phyloP scores from a whole-genome alignment of 306 rosid genomes.

The Cajanus cajan region DNA sequence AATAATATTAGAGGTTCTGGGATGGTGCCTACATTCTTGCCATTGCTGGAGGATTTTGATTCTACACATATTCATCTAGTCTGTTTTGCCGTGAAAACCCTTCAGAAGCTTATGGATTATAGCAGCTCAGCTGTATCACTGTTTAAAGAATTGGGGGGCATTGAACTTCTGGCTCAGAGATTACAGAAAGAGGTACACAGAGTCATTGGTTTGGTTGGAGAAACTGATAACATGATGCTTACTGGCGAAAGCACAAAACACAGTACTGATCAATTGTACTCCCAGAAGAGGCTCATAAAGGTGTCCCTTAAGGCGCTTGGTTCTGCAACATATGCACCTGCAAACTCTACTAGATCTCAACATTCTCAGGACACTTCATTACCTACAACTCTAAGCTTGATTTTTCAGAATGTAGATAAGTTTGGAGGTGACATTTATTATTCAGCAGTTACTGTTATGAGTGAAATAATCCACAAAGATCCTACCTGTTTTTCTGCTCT shows the following conservation, averaged over 20 bases:
- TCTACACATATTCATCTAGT: constrained; percentile 88
- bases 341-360: constrained; percentile 65
- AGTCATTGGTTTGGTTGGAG: constrained; percentile 68
- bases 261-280: constrained; percentile 64
- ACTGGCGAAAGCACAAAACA: constrained; percentile 73
- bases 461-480: constrained; percentile 96
- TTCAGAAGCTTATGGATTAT: constrained; percentile 98
- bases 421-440: constrained; percentile 96
- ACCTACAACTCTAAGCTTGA: constrained; percentile 64
- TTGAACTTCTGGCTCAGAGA: constrained; percentile 88
- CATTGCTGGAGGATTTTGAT: constrained; percentile 87
- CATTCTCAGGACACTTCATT: constrained; percentile 67
- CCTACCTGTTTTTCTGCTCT: constrained; percentile 82
- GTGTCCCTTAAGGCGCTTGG: constrained; percentile 94
- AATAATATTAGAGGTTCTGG: constrained; percentile 94
- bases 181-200: constrained; percentile 81
- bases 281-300: constrained; percentile 88
- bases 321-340: constrained; percentile 84
- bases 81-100: constrained; percentile 93
- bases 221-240: constrained; percentile 47
- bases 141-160: constrained; percentile 95
- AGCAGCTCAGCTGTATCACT: constrained; percentile 95
- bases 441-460: constrained; percentile 95
- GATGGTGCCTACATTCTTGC: constrained; percentile 97
- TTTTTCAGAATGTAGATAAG: constrained; percentile 71